A percentile compares a stretch with the other conserved stretches of the same genome.
Evolutionary conservation across 805 yeast genomes (phyloP).

Genomic region (Candida tallmaniae): DNA sequence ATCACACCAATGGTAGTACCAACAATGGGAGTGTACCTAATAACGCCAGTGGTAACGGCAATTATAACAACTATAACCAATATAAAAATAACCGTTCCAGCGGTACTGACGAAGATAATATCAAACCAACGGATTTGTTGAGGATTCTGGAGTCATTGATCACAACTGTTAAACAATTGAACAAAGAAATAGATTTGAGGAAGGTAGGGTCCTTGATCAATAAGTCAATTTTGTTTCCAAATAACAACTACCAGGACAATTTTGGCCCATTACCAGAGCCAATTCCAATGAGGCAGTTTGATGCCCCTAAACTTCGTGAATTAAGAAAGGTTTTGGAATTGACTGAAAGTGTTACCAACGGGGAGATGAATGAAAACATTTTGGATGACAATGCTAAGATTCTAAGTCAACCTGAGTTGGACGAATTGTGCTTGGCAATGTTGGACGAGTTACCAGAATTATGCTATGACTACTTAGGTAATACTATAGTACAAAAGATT

Average conservation of each 20-base stretch:
- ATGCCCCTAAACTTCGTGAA: conserved; percentile 85
- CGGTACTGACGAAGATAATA: not conserved
- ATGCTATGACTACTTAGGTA: conserved; percentile 90
- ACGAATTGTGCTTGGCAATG: conserved; percentile 79
- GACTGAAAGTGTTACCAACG: conserved; percentile 19
- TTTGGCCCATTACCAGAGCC: conserved; percentile 80
- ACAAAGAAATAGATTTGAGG: conserved; percentile 23
- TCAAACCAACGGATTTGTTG: conserved; percentile 16
- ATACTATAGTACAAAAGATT: conserved; percentile 90
- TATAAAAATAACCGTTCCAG: not conserved
- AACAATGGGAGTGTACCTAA: conserved; percentile 1
- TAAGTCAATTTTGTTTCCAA: conserved; percentile 30
- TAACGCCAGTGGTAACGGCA: not conserved
- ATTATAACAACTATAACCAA: not conserved
- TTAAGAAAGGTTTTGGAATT: conserved; percentile 57
- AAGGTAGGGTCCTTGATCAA: conserved; percentile 45
- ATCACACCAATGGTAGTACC: not conserved
- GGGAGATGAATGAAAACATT: not conserved
- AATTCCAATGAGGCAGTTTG: conserved; percentile 63
- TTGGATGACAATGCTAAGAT: conserved; percentile 11
- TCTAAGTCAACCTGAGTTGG: conserved; percentile 57
- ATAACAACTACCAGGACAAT: conserved; percentile 46
- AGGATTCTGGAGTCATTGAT: conserved; percentile 20
- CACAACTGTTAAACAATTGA: conserved; percentile 14
- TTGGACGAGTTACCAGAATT: conserved; percentile 84